Percentiles rank a stretch among this genome's conserved stretches.
phyloP scores from a whole-genome alignment of 139 green algal species.

The Gonium pectorale region DNA sequence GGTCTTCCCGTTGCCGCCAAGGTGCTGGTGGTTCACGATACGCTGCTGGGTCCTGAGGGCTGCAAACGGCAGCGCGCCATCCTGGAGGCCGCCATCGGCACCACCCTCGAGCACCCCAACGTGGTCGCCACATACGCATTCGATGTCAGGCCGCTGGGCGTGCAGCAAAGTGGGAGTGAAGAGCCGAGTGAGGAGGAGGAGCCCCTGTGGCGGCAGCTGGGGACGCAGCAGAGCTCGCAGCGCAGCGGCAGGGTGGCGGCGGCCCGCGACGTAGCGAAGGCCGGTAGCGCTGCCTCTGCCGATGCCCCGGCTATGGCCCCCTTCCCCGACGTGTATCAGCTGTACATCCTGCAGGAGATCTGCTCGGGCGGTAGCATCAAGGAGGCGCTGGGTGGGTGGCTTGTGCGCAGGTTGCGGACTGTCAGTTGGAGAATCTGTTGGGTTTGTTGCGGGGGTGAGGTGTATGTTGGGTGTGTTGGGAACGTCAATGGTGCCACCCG shows the following conservation, averaged over 20 bases:
- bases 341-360: background rate
- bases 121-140: background rate
- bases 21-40: background rate
- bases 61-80: background rate
- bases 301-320: background rate
- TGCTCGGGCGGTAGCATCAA: background rate
- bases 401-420: too few species aligned
- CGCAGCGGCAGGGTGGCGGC: background rate
- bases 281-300: too few species aligned
- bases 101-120: background rate
- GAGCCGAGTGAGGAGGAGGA: background rate
- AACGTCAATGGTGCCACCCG: too few species aligned
- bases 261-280: too few species aligned
- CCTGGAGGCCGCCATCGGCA: background rate
- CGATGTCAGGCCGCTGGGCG: background rate
- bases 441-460: too few species aligned
- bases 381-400: background rate
- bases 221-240: background rate
- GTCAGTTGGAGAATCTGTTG: too few species aligned
- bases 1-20: background rate
- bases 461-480: too few species aligned
- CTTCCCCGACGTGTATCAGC: too few species aligned
- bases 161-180: background rate
- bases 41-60: too few species aligned
- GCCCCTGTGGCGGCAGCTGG: background rate